Base-by-base conservation (phyloP, 164 flowering plant genomes). In the Vitis riparia region DNA sequence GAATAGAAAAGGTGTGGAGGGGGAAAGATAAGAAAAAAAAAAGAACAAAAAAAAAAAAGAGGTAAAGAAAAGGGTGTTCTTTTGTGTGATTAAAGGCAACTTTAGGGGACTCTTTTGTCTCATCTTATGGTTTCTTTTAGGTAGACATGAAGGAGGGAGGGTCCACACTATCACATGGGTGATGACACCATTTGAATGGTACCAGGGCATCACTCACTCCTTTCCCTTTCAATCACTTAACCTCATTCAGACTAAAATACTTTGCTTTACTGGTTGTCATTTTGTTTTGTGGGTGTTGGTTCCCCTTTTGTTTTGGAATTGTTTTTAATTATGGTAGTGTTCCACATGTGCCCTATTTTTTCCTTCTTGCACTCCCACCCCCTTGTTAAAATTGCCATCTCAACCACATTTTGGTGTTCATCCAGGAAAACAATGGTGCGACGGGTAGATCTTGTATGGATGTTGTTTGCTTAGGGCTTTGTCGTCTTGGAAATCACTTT, bases 101-200 rank as follows among this genome's bases (percentile, higher is more conserved):
- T 82, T 80, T 76, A 73, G 73, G 70, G 77, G 83, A 67, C 69
- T 72, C 61, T 72, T 76, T 85, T 85, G 86, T 85, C 85, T 83
- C 77, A 81, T 76, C 77, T 81, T 79, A 67, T 74, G 84, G 84
- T 74, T 76, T 77, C 78, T 71, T 82, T 78, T 76, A 68, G 81
- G 86, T 83, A 82, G 82, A 78, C 81, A 72, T 80, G 76, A 80
- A 72, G 71, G 68, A 37, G 71, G 58, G 4, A 55, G 68, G 83
- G 86, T 80, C 82, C 86, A 80, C 76, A 76, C 9, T 52, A 51
- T 82, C 88, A 85, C 88, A 85, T 85, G 88, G 86, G 80, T 78
- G 68, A 84, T 80, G 84, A 84, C 85, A 83, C 16, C 12, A 30
- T 51, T 61, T 79, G 73, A 81, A 71, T 73, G 77, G 73, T 64